phyloP scores from a whole-genome alignment of 1,284 basidiomycete genomes.

The Anthracocystis setariae region DNA sequence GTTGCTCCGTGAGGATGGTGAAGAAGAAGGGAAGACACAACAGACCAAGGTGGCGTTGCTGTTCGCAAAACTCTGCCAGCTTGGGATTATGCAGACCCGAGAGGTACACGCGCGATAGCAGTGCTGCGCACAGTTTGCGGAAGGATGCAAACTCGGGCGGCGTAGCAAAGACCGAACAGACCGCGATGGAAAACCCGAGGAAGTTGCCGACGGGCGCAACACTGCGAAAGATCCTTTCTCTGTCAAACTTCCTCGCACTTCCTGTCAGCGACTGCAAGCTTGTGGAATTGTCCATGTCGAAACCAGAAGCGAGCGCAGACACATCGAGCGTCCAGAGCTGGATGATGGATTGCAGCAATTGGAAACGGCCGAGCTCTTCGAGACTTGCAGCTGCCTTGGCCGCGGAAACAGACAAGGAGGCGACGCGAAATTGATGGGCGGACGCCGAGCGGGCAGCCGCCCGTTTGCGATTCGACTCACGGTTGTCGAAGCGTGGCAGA shows the following conservation, averaged over 20 bases:
- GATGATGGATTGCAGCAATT: constrained; percentile 56
- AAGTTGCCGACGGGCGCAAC: constrained; percentile 49
- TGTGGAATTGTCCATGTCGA: constrained; percentile 20
- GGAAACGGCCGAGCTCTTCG: constrained; percentile 50
- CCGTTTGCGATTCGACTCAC: constrained; percentile 33
- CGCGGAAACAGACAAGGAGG: constrained; percentile 26
- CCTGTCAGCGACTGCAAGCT: constrained; percentile 23
- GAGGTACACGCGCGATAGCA: constrained; percentile 24
- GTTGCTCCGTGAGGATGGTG: constrained; percentile 43
- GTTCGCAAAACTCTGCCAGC: constrained; percentile 24
- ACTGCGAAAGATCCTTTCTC: constrained; percentile 36
- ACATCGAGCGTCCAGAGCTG: constrained; percentile 57
- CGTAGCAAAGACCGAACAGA: constrained; percentile 34
- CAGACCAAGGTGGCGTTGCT: constrained; percentile 22
- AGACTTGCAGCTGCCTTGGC: constrained; percentile 27
- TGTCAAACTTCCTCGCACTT: constrained; percentile 17
- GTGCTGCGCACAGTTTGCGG: constrained; percentile 24
- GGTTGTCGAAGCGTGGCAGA: constrained; percentile 38
- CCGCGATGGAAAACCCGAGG: constrained; percentile 31
- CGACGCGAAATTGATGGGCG: constrained; percentile 23
- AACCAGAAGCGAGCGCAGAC: constrained; percentile 34
- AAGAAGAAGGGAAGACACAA: constrained; percentile 45
- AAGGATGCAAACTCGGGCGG: constrained; percentile 28
- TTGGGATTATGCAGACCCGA: constrained; percentile 17
- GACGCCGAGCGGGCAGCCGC: constrained; percentile 21